Base-by-base conservation (phyloP, 1,284 basidiomycete genomes). In the Trametes polyzona region DNA sequence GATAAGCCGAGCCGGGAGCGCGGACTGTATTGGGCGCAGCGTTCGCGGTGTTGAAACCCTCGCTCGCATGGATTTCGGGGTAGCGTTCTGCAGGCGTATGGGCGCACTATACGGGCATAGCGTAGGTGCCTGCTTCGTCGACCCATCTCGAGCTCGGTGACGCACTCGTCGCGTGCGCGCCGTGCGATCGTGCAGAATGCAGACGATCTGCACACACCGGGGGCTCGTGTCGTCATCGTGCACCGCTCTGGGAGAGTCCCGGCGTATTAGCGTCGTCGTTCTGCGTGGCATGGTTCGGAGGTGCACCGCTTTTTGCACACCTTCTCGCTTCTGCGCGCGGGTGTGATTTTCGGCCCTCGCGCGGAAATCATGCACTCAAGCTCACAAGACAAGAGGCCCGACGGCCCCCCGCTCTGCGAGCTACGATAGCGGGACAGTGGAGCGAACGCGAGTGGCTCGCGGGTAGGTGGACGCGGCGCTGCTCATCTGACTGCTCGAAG, bases 41-140 rank as follows among this genome's bases (percentile, higher is more conserved):
- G 47, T 51, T 50, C 57, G 59, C 49, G 49, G 56, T 17, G 46
- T 44, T 55, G 55, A n/a, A 52, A 61, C 46, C 39, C 19, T 17
- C 24, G 32, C 16, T 35, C n/a, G 40, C 26, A 27, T 33, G 23
- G 14, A 17, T 6, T 12, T 19, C 39, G 40, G 49, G 39, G 40
- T 14, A 14, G 23, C 30, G 33, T 23, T 24, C n/a, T 21, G 29
- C 27, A 19, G 17, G 6, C 29, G 27, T 14, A 30, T 5, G 29
- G n/a, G 43, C 7, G 36, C 10, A 9, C 9, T 14, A 21, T 39
- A 9, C 8, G 14, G 19, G 10, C 14, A n/a, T n/a, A n/a, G 17
- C 27, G 30, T 21, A 35, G 30, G 19, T 41, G 27, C 12, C 40
- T 32, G 21, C 7, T 27, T 43, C 40, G 43, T 42, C 40, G 49